Base-by-base conservation (phyloP, 352 stramenopile species). In the Phytophthora uliginosa region DNA sequence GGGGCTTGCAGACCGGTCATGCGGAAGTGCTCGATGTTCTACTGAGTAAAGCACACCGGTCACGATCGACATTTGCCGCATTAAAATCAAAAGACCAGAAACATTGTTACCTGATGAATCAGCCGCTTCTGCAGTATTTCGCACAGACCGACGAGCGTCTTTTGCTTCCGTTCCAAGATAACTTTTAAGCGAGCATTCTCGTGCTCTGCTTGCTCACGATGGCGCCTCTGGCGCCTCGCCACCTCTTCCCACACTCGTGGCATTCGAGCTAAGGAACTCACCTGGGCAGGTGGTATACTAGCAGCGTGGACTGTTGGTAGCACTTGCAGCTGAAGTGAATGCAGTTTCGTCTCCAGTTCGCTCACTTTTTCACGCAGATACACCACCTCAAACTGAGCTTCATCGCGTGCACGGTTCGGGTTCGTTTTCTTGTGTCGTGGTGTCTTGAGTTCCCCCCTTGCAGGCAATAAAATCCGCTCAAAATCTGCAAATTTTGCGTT, bases 321-420 rank as follows among this genome's bases (percentile, higher is more conserved):
- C 24, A 42, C 13, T 22, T 66, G 53, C 7, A 67, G 18, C 51
- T 40, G 55, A 8, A 87, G 34, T 13, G 69, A 76, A 3, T 56
- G 79, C 47, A 91, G 62, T 58, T 90, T 87, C 7, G 69, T 63
- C 50, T 89, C 78, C 28, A 91, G 57, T 15, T 63, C 69, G 3
- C 78, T 76, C 17, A 78, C 82, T 47, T 91, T 89, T 24, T 86
- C 71, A 57, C 87, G 87, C 7, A 93, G 47, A 67, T 92, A 93
- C 3, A 69, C 69, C 28, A 85, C 76, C 17, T 92, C 84, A 33
- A 88, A 85, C 59, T 89, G 89, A 15, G n/a, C 55, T n/a, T 76
- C 62, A 34, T 76, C 59, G 12, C 69, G 62, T 31, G 42, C 62
- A 2, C 62, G 62, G 26, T 76, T 76, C 48, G 68, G 58, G 13